phyloP scores from a whole-genome alignment of 169 alveolate genomes.

The Cryptosporidium tyzzeri region DNA sequence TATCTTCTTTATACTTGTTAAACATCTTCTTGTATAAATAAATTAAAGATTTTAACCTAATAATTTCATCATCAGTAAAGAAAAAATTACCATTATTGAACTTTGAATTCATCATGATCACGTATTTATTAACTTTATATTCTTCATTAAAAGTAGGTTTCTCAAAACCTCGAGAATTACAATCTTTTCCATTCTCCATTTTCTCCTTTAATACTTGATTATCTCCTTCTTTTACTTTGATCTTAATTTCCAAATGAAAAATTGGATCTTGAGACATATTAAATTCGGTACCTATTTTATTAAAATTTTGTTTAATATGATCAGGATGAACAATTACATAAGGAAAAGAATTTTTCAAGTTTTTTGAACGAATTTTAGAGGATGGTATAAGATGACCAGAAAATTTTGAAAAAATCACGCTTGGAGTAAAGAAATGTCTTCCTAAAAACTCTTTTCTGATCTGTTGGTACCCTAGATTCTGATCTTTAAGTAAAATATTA shows the following conservation, averaged over 20 bases:
- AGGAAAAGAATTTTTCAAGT: background rate
- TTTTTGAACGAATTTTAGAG: background rate
- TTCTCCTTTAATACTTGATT: background rate
- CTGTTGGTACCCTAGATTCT: slow-evolving; percentile 27
- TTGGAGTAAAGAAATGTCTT: slow-evolving; percentile 20
- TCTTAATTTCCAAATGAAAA: slow-evolving; percentile 13
- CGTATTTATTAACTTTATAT: background rate
- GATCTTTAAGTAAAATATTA: background rate
- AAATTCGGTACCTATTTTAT: background rate
- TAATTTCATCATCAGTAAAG: slow-evolving; percentile 22
- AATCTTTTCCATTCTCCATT: too few species aligned
- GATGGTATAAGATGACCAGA: slow-evolving; percentile 66
- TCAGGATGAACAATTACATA: slow-evolving; percentile 19
- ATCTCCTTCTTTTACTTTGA: slow-evolving; percentile 17
- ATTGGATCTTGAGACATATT: slow-evolving; percentile 15
- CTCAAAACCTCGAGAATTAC: too few species aligned
- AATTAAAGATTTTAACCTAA: slow-evolving; percentile 1
- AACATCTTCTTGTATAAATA: slow-evolving; percentile 8
- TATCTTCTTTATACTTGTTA: slow-evolving; percentile 16
- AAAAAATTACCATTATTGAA: slow-evolving; percentile 31
- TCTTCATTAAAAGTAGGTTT: too few species aligned
- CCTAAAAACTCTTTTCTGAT: slow-evolving; percentile 25
- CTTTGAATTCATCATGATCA: slow-evolving; percentile 10
- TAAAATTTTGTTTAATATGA: background rate
- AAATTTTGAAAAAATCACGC: slow-evolving; percentile 43